Evolutionary conservation across 2,329 filamentous ascomycete genomes (phyloP), one percentile per base, ranked within the genome.

Genomic region (Lachnellula subtilissima): DNA sequence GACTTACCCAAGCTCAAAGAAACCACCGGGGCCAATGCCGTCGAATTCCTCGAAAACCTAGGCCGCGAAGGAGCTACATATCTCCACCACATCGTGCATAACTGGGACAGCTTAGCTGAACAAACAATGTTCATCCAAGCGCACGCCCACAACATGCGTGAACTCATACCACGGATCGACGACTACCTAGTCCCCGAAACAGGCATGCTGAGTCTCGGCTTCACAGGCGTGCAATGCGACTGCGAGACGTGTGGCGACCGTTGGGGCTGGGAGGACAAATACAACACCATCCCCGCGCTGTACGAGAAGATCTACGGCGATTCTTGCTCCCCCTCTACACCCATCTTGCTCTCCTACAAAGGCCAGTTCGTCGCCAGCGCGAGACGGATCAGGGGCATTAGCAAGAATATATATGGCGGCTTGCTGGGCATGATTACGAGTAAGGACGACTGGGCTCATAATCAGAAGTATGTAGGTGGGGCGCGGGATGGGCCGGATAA

Each of bases 41-140:
- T 71, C 14, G 52, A 62, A 17, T 58, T 58, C 2, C 61, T 72
- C 5, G 59, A 63, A 4, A 79, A 79, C 55, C 55, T 71, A 25
- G 76, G 77, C 17, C 70, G 76, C 23, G 77, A 79, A 66, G 73
- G 73, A 11, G 75, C 74, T 12, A 77, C 77, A 3, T 79, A 77
- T 61, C 72, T 79, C 3, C 62, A 71, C 51, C 77, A 80, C 57
- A 78, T 79, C 22, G 57, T 75, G 17, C 64, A 64, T 19, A 61
- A 71, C 39, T 80, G 74, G 73, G 71, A 78, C 48, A 59, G 65
- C 15, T 69, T 79, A 1, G 76, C 76, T 8, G 66, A 65, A 28
- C 74, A 79, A 53, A 79, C 75, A 1, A 62, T 79, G 50, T 79
- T 79, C 61, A 69, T 78, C 5, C 76, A 79, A 65, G 76, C 75